Evolutionary conservation across 73 alveolate genomes (phyloP).

Genomic region (Tetrahymena malaccensis): DNA sequence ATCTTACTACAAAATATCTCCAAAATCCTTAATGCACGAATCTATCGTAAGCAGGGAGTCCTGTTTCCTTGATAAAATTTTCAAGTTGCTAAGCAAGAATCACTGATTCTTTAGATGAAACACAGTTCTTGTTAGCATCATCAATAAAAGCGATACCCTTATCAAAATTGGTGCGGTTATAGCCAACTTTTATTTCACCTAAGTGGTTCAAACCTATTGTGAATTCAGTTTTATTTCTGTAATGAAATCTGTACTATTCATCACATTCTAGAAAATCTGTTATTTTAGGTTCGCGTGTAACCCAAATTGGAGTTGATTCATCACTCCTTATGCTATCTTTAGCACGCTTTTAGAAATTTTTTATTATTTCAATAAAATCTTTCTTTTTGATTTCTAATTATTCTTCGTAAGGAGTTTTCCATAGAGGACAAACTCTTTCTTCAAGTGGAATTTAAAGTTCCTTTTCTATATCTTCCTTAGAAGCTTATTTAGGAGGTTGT

Average conservation of each 20-base stretch:
- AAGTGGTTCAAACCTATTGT: conserved; percentile 58
- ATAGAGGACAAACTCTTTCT: conserved; percentile 14
- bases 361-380: conserved; percentile 10
- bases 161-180: conserved; percentile 54
- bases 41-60: conserved; percentile 52
- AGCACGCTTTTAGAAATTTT: conserved; percentile 3
- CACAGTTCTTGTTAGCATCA: conserved; percentile 28
- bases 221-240: conserved; percentile 78
- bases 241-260: conserved; percentile 25
- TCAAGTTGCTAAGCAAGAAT: conserved; percentile 43
- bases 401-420: conserved; percentile 18
- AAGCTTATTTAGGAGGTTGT: background rate
- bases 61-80: conserved; percentile 37
- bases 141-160: conserved; percentile 63
- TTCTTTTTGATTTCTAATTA: conserved; percentile 1
- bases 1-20: conserved; percentile 9
- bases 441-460: conserved; percentile 13
- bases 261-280: conserved; percentile 18
- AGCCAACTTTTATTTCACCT: conserved; percentile 59
- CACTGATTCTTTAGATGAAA: conserved; percentile 46
- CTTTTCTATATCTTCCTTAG: conserved; percentile 9
- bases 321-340: conserved; percentile 1
- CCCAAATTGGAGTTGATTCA: conserved; percentile 21
- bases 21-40: conserved; percentile 49
- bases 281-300: background rate